phyloP scores from a whole-genome alignment of 1,284 basidiomycete genomes.

The Rhodotorula sp. region DNA sequence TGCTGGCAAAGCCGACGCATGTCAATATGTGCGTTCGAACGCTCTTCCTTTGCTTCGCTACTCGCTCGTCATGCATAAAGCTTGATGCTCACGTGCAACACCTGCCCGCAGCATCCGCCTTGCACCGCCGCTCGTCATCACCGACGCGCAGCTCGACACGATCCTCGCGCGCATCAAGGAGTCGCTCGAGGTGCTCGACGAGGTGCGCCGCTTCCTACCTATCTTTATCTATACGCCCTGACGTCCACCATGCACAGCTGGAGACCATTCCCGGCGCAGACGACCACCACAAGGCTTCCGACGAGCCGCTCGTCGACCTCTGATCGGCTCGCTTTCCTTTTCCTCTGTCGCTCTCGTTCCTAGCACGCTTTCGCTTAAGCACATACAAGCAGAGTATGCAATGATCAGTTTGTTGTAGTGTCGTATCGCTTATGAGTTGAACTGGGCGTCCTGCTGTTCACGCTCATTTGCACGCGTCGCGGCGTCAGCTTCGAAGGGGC shows the following conservation, averaged over 20 bases:
- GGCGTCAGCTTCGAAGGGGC: too few species aligned
- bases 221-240: not conserved
- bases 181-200: constrained; percentile 78
- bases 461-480: not conserved
- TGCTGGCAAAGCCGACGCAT: constrained; percentile 95
- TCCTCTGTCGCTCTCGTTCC: not conserved
- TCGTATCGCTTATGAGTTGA: too few species aligned
- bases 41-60: not conserved
- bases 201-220: constrained; percentile 53
- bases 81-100: not conserved
- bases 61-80: too few species aligned
- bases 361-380: not conserved
- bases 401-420: too few species aligned
- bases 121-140: constrained; percentile 90
- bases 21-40: constrained; percentile 72
- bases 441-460: too few species aligned
- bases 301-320: constrained; percentile 29
- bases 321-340: not conserved
- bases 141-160: constrained; percentile 75
- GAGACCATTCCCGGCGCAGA: constrained; percentile 32
- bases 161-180: constrained; percentile 76
- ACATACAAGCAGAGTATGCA: too few species aligned
- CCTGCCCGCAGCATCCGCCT: constrained; percentile 73
- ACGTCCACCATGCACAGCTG: not conserved
- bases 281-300: constrained; percentile 34